Percentiles rank a stretch among this genome's conserved stretches.
phyloP scores from a whole-genome alignment of 192 early-diverging fungal species.

The Cetraspora pellucida region DNA sequence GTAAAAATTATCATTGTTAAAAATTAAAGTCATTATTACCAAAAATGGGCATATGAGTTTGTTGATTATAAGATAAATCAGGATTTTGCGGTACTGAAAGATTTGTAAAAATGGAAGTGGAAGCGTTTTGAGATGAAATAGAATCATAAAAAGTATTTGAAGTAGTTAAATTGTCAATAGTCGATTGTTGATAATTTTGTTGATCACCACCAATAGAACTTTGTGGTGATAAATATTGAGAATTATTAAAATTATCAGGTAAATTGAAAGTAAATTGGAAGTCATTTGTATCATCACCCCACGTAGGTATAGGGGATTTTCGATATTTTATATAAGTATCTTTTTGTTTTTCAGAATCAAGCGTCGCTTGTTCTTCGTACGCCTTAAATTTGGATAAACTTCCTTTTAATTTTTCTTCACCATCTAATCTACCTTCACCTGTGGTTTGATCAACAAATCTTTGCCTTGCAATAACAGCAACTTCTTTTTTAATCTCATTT shows the following conservation, averaged over 20 bases:
- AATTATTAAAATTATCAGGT: not conserved
- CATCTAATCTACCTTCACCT: constrained; percentile 29
- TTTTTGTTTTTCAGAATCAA: constrained; percentile 12
- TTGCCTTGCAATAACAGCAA: constrained; percentile 29
- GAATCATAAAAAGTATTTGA: constrained; percentile 1
- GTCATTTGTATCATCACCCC: constrained; percentile 4
- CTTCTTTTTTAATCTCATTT: constrained; percentile 30
- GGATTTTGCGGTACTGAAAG: not conserved
- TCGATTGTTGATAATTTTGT: not conserved
- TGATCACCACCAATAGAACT: not conserved
- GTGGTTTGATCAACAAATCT: constrained; percentile 6
- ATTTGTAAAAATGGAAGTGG: constrained; percentile 7
- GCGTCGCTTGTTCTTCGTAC: constrained; percentile 5
- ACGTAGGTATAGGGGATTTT: not conserved
- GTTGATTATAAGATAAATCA: not conserved
- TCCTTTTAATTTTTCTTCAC: constrained; percentile 21
- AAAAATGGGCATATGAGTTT: not conserved
- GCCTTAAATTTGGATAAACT: constrained; percentile 6
- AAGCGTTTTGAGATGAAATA: not conserved
- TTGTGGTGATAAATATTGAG: not conserved
- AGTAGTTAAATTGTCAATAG: not conserved
- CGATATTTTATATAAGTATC: not conserved
- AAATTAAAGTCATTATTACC: not conserved
- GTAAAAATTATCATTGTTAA: no score
- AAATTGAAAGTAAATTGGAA: constrained; percentile 19